A percentile compares a stretch with the other conserved stretches of the same genome.
phyloP scores from a whole-genome alignment of 73 alveolate species.

The Paramecium pentaurelia region DNA sequence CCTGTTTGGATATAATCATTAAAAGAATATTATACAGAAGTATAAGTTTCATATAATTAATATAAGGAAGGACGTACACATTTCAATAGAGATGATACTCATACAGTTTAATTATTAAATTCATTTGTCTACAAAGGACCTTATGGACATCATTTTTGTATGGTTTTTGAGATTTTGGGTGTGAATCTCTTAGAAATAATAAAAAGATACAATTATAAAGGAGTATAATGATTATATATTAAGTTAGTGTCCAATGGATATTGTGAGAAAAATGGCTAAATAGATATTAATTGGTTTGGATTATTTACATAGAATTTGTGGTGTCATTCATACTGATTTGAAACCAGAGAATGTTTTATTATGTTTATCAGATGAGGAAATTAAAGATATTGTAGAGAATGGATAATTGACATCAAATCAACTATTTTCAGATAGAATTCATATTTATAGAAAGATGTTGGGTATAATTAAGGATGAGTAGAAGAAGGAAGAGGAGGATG shows the following conservation, averaged over 20 bases:
- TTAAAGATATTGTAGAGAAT: constrained; percentile 72
- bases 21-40: constrained; percentile 47
- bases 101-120: constrained; percentile 65
- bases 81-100: constrained; percentile 52
- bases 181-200: constrained; percentile 95
- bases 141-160: constrained; percentile 76
- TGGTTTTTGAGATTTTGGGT: constrained; percentile 99
- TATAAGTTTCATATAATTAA: background rate
- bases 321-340: constrained; percentile 95
- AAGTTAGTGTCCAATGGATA: constrained; percentile 45
- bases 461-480: constrained; percentile 11
- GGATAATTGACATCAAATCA: constrained; percentile 51
- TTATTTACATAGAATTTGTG: constrained; percentile 93
- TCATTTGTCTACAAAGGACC: constrained; percentile 70
- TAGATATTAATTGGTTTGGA: constrained; percentile 96
- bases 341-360: constrained; percentile 96
- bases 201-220: constrained; percentile 78
- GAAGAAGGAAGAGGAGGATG: background rate
- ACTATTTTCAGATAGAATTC: constrained; percentile 44
- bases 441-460: constrained; percentile 36
- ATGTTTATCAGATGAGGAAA: constrained; percentile 80
- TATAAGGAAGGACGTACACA: constrained; percentile 28
- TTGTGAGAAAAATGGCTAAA: constrained; percentile 81
- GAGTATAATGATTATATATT: constrained; percentile 44
- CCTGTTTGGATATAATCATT: constrained; percentile 52